Conservation (phyloP, 495 filamentous ascomycete species). For the Aspergillus ellipticus region DNA sequence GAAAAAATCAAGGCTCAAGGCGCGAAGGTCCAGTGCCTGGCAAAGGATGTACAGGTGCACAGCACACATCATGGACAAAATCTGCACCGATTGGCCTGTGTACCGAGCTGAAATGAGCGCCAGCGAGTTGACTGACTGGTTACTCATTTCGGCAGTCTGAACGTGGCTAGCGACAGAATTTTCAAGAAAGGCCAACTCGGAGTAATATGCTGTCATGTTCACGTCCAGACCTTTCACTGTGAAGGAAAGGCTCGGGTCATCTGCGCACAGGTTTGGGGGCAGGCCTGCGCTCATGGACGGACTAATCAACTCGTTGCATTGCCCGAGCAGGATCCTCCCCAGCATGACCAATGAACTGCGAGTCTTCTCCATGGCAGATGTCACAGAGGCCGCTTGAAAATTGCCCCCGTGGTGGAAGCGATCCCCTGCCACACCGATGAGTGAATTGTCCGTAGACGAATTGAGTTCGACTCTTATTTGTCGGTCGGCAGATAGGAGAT, state of each 20-base stretch:
- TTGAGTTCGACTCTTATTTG: not conserved
- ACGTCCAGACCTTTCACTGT: not conserved
- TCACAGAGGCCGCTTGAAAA: not conserved
- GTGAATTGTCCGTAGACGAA: not conserved
- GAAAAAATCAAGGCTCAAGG: slow-evolving; percentile 27
- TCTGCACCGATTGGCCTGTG: slow-evolving; percentile 49
- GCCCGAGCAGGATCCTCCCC: not conserved
- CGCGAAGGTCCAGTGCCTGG: slow-evolving; percentile 38
- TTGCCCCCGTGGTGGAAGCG: not conserved
- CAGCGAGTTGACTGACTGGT: slow-evolving; percentile 54
- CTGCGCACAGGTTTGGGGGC: not conserved
- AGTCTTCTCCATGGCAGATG: not conserved
- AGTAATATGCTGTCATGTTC: slow-evolving; percentile 55
- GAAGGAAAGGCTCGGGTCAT: not conserved
- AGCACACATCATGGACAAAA: slow-evolving; percentile 51
- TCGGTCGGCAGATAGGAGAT: not conserved
- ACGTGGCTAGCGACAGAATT: slow-evolving; percentile 47
- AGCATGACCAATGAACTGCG: not conserved
- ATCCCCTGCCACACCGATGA: not conserved
- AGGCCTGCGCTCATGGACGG: not conserved
- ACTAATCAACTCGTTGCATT: not conserved
- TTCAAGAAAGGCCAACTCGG: slow-evolving; percentile 45
- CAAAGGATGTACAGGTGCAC: slow-evolving; percentile 49
- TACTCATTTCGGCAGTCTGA: slow-evolving; percentile 50
- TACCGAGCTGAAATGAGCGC: slow-evolving; percentile 51